Conservation (phyloP, 306 rosid genomes). For the Prunus mume region DNA sequence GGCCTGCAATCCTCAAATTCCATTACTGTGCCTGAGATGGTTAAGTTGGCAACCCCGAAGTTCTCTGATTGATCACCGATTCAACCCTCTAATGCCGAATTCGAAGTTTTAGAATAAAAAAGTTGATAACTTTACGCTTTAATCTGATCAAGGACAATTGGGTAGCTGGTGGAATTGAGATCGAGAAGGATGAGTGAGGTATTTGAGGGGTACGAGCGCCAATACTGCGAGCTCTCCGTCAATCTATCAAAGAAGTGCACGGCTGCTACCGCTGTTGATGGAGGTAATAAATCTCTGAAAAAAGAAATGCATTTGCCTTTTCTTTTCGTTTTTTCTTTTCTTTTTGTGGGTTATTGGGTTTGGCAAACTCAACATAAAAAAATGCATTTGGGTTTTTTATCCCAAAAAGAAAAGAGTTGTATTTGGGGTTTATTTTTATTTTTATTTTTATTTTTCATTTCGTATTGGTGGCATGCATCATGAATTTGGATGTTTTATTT, state of each 20-base stretch:
- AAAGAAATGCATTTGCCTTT: not conserved
- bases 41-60: not conserved
- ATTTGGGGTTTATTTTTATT: not conserved
- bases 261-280: conserved; percentile 40
- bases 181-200: conserved; percentile 22
- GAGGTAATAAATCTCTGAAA: conserved; percentile 33
- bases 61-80: not conserved
- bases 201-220: conserved; percentile 36
- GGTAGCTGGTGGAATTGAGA: not conserved
- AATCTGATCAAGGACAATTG: not conserved
- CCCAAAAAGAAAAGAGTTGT: not conserved
- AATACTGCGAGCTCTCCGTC: conserved; percentile 54
- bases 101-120: not conserved
- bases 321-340: not conserved
- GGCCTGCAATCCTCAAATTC: not conserved
- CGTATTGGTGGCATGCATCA: not conserved
- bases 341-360: not conserved
- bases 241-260: conserved; percentile 45
- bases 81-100: not conserved
- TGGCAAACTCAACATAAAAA: no score
- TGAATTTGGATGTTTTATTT: not conserved
- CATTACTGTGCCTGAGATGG: not conserved
- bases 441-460: not conserved
- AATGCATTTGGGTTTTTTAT: no score
- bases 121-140: not conserved